phyloP scores from a whole-genome alignment of 306 rosid species.

The Oemleria cerasiformis region DNA sequence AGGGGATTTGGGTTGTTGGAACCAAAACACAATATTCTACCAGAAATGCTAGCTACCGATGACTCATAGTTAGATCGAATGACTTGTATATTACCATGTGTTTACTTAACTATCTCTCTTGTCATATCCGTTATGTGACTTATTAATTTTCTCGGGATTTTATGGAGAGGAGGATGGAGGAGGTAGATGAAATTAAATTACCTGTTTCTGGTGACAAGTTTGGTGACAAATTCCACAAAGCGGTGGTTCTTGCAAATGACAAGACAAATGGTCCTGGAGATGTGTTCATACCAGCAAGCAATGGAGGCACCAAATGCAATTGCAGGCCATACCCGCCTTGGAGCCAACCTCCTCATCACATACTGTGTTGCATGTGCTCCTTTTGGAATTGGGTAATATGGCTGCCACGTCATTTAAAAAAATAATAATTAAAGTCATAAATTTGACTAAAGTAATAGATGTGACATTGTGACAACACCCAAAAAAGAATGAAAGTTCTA shows the following conservation, averaged over 20 bases:
- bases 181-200: slow-evolving; percentile 14
- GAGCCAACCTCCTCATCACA: slow-evolving; percentile 81
- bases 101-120: too few species aligned
- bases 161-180: too few species aligned
- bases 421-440: too few species aligned
- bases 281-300: slow-evolving; percentile 95
- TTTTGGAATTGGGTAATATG: slow-evolving; percentile 66
- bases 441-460: too few species aligned
- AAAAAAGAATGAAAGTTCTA: too few species aligned
- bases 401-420: slow-evolving; percentile 32
- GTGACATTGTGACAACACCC: too few species aligned
- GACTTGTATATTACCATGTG: too few species aligned
- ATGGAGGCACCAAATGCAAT: slow-evolving; percentile 72
- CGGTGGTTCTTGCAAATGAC: slow-evolving; percentile 92
- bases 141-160: too few species aligned
- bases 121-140: too few species aligned
- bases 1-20: slow-evolving; percentile 2
- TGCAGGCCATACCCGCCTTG: slow-evolving; percentile 88
- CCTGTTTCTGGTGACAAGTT: slow-evolving; percentile 83
- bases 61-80: too few species aligned
- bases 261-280: slow-evolving; percentile 71
- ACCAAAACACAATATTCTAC: background rate
- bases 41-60: too few species aligned
- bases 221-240: slow-evolving; percentile 70
- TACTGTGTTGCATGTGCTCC: slow-evolving; percentile 68